These are phyloP conservation scores for Rhypophila decipiens DNA, from an alignment of 495 filamentous ascomycete genomes.

Conservation along the genomic window DNA sequence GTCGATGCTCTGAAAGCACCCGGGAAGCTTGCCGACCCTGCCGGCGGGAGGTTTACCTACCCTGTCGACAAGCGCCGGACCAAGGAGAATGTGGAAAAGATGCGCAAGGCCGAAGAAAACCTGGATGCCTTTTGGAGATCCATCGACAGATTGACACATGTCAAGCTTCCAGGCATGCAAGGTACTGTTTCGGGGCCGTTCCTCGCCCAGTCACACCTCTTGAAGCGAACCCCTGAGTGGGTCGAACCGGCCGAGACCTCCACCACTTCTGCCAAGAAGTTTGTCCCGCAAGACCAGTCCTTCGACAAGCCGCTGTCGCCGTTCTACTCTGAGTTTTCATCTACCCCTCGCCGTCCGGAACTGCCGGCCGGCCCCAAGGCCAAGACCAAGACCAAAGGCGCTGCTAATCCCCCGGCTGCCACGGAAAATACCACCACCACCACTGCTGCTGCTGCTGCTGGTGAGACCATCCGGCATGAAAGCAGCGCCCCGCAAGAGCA, in stretches of 20 bases:
- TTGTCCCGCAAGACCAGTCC: background rate
- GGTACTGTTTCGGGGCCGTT: slow-evolving; percentile 16
- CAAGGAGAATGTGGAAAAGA: slow-evolving; percentile 31
- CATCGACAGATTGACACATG: slow-evolving; percentile 5
- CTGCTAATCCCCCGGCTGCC: slow-evolving; percentile 3
- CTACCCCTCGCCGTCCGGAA: background rate
- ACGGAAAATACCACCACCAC: background rate
- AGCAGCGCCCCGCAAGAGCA: background rate
- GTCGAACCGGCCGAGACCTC: slow-evolving; percentile 26
- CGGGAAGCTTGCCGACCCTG: slow-evolving; percentile 17
- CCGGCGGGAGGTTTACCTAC: slow-evolving; percentile 37
- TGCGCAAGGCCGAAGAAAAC: slow-evolving; percentile 34
- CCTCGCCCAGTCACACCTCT: slow-evolving; percentile 24
- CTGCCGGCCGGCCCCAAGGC: slow-evolving; percentile 9
- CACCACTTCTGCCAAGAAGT: slow-evolving; percentile 12
- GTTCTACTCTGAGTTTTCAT: too few species aligned
- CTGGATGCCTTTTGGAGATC: slow-evolving; percentile 46
- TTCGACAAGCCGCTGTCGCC: slow-evolving; percentile 12
- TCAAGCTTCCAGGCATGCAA: background rate
- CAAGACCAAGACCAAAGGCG: slow-evolving; percentile 40
- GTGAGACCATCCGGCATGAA: too few species aligned
- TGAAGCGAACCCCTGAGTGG: slow-evolving; percentile 48
- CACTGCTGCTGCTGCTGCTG: too few species aligned
- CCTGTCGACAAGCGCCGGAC: slow-evolving; percentile 43
- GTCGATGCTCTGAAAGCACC: slow-evolving; percentile 8